These are phyloP conservation scores for Xylaria sp. DNA, from an alignment of 2,329 filamentous ascomycete species.

Conservation along the genomic window DNA sequence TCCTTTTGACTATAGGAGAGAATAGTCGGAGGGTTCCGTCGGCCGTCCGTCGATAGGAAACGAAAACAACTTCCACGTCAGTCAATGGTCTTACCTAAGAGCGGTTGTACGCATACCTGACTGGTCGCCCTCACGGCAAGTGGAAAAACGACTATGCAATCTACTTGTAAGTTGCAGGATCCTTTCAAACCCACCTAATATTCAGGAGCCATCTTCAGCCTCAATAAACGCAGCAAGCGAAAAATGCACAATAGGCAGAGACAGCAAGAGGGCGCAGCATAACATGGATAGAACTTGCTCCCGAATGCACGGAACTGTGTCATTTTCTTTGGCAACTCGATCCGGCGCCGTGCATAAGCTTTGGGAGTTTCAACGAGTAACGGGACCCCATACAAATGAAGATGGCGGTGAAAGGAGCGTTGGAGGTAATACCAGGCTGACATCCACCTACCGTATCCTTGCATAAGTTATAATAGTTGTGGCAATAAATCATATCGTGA, in stretches of 20 bases:
- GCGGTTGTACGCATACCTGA: slow-evolving; percentile 6
- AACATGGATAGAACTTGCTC: slow-evolving; percentile 6
- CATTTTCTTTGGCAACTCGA: slow-evolving; percentile 1
- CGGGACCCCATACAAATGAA: neutral
- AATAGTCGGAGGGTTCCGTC: slow-evolving; percentile 24
- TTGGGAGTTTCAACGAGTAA: slow-evolving; percentile 7
- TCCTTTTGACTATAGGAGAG: slow-evolving; percentile 5
- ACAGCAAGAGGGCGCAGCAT: neutral
- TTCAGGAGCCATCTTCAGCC: slow-evolving; percentile 10
- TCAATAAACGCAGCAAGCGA: neutral
- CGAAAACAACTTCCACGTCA: slow-evolving; percentile 8
- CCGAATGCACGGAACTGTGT: neutral
- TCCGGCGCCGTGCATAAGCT: slow-evolving; percentile 21
- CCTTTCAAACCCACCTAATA: neutral
- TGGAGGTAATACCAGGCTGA: slow-evolving; percentile 24
- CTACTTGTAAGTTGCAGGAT: neutral
- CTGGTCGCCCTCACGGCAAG: slow-evolving; percentile 15
- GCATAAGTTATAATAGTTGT: slow-evolving; percentile 13
- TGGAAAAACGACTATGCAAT: slow-evolving; percentile 27
- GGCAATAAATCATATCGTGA: slow-evolving; percentile 3
- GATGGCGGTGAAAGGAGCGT: slow-evolving; percentile 22
- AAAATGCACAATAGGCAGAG: neutral
- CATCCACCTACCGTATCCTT: slow-evolving; percentile 14
- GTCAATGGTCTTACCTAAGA: slow-evolving; percentile 10
- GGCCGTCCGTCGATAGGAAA: slow-evolving; percentile 3